A percentile compares a stretch with the other conserved stretches of the same genome.
Evolutionary conservation across 2,329 filamentous ascomycete genomes (phyloP).

Genomic region (Diaporthe eres): DNA sequence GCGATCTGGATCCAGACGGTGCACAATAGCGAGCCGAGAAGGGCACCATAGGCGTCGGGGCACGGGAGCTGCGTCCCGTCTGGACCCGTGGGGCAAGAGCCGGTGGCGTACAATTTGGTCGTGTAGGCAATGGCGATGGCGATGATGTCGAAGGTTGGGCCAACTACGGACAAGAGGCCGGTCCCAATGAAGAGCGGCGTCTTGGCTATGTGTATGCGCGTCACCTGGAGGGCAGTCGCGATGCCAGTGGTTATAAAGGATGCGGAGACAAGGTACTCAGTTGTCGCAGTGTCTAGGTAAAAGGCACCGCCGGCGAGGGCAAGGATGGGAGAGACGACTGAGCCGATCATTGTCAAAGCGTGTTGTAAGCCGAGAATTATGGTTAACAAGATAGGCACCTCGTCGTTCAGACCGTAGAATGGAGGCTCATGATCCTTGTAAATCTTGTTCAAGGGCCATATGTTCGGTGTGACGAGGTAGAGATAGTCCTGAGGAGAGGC

Average conservation of each 20-base stretch:
- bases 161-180: conserved; percentile 77
- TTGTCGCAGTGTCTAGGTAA: conserved; percentile 66
- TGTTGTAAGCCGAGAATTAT: conserved; percentile 79
- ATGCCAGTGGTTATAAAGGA: conserved; percentile 78
- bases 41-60: conserved; percentile 75
- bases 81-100: conserved; percentile 71
- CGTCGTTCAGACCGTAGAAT: conserved; percentile 78
- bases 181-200: conserved; percentile 77
- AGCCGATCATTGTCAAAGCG: conserved; percentile 75
- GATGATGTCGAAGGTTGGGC: conserved; percentile 77
- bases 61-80: conserved; percentile 73
- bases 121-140: conserved; percentile 75
- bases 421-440: conserved; percentile 65
- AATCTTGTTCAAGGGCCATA: conserved; percentile 74
- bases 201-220: conserved; percentile 72
- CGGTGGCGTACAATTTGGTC: conserved; percentile 73
- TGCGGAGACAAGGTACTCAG: conserved; percentile 78
- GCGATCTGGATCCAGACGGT: conserved; percentile 70
- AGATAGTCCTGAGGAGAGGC: conserved; percentile 49
- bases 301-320: conserved; percentile 72
- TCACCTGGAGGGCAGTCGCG: conserved; percentile 76
- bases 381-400: conserved; percentile 77
- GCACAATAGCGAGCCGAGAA: conserved; percentile 68
- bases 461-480: conserved; percentile 58
- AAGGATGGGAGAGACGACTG: conserved; percentile 71